Evolutionary conservation across 345 rosid genomes (phyloP).

Genomic region (Orychophragmus violaceus): DNA sequence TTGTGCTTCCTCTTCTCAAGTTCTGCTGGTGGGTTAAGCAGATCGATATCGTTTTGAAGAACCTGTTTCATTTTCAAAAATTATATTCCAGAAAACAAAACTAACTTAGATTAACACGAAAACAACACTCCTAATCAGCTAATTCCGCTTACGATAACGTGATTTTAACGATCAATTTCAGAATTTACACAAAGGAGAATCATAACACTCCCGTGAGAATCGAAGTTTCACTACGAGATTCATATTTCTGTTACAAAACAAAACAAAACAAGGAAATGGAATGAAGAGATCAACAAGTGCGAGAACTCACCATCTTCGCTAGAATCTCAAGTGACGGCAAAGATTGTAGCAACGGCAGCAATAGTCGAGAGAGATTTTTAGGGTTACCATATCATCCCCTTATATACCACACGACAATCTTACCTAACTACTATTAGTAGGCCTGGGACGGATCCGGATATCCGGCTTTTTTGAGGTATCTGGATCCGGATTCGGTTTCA

Average conservation of each 20-base stretch:
- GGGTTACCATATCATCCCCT: constrained; percentile 2
- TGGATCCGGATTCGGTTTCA: too few species aligned
- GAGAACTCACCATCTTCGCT: constrained; percentile 27
- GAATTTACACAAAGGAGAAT: too few species aligned
- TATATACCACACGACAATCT: neutral
- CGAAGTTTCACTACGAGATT: neutral
- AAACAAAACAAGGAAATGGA: neutral
- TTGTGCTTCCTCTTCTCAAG: constrained; percentile 82
- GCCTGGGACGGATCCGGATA: too few species aligned
- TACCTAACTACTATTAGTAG: neutral
- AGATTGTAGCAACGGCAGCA: neutral
- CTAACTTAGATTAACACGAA: neutral
- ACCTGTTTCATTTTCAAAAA: constrained; percentile 29
- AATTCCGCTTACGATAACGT: neutral
- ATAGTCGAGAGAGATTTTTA: constrained; percentile 8
- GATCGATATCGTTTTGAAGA: constrained; percentile 66
- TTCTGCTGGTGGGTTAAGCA: constrained; percentile 68
- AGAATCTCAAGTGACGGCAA: constrained; percentile 14
- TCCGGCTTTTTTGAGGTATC: too few species aligned
- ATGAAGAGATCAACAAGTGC: neutral
- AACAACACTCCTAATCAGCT: neutral
- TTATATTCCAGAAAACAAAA: neutral
- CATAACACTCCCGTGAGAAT: too few species aligned
- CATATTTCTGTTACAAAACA: neutral
- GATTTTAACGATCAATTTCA: too few species aligned